Evolutionary conservation across 2,329 filamentous ascomycete species (phyloP).

Genomic region (Trichoderma atrobrunneum): DNA sequence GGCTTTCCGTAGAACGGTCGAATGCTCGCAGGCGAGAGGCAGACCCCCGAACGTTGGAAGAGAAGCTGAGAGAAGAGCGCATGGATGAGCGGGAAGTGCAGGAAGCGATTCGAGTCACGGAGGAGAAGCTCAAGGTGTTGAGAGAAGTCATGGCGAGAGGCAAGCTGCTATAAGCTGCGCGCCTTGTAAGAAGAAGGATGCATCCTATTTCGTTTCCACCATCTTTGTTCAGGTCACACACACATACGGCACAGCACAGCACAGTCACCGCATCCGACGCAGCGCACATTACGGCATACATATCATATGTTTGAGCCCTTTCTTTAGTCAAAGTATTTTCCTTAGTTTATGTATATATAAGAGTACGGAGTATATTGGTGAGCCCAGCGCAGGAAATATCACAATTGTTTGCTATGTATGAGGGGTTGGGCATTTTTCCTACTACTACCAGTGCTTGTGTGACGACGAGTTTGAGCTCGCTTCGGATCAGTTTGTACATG

Average conservation of each 20-base stretch:
- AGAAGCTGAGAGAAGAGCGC: constrained; percentile 54
- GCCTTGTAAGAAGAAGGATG: not conserved
- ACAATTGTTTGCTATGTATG: not conserved
- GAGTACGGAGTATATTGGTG: constrained; percentile 9
- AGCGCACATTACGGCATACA: constrained; percentile 4
- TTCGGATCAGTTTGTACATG: not conserved
- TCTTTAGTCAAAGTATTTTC: not conserved
- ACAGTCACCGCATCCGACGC: not conserved
- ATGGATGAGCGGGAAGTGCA: constrained; percentile 73
- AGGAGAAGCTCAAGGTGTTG: constrained; percentile 75
- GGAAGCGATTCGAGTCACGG: constrained; percentile 80
- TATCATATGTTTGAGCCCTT: constrained; percentile 6
- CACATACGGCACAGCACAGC: not conserved
- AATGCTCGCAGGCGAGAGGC: constrained; percentile 45
- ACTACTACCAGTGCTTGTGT: not conserved
- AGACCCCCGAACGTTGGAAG: constrained; percentile 57
- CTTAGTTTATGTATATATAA: constrained; percentile 8
- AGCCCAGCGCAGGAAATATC: not conserved
- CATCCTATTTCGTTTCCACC: not conserved
- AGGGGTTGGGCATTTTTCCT: constrained; percentile 2
- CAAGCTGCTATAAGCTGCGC: constrained; percentile 29
- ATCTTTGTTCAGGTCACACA: constrained; percentile 3
- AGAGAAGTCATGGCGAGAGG: constrained; percentile 65
- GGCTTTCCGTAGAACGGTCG: constrained; percentile 40
- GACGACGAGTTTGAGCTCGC: not conserved